phyloP scores from a whole-genome alignment of 768 basidiomycete species.

The Leccinum ochraceum region DNA sequence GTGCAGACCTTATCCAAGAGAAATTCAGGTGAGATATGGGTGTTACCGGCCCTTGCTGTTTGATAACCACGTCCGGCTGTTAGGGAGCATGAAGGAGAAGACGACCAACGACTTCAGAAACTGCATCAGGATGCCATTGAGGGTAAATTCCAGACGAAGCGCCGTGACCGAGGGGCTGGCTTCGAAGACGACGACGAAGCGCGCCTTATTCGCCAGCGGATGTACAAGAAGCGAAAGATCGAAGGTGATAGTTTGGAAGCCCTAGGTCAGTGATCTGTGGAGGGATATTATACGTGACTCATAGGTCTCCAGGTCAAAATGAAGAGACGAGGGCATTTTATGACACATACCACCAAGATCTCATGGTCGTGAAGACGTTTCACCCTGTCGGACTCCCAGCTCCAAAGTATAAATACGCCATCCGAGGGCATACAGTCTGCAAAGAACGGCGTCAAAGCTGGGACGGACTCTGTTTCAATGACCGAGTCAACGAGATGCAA shows the following conservation, averaged over 20 bases:
- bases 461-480: too few species aligned
- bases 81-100: constrained; percentile 68
- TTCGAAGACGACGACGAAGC: constrained; percentile 61
- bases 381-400: too few species aligned
- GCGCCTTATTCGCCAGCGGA: constrained; percentile 46
- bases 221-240: constrained; percentile 59
- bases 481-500: too few species aligned
- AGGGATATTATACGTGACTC: neutral
- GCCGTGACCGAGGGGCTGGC: constrained; percentile 57
- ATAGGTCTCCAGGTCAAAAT: constrained; percentile 46
- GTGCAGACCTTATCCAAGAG: constrained; percentile 61
- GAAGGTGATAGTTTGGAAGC: constrained; percentile 65
- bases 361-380: constrained; percentile 33
- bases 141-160: constrained; percentile 64
- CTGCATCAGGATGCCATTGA: constrained; percentile 58
- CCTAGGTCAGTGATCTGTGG: constrained; percentile 47
- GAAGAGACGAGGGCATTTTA: constrained; percentile 65
- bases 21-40: constrained; percentile 61
- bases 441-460: too few species aligned
- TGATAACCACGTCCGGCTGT: constrained; percentile 5
- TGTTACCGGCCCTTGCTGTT: neutral
- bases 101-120: constrained; percentile 63
- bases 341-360: constrained; percentile 55
- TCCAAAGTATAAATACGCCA: too few species aligned
- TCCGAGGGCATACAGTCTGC: too few species aligned